Evolutionary conservation across 2,329 filamentous ascomycete species (phyloP), one percentile per base, ranked within the genome.

Genomic region (Sarocladium oryzae): DNA sequence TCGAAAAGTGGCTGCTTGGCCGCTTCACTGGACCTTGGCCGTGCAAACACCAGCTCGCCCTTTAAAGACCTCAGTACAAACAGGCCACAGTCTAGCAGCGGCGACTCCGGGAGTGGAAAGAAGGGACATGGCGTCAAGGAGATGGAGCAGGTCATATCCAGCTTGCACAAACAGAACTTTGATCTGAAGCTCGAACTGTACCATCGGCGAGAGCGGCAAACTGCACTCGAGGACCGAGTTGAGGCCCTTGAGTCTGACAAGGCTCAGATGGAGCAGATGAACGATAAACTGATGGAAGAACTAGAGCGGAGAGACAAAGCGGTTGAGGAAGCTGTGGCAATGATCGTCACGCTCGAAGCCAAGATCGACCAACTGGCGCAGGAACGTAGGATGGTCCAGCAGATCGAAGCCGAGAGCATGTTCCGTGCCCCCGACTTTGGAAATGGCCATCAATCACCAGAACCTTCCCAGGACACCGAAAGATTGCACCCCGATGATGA

Each of bases 161-260:
- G 74, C 1, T 67, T 89, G 20, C 82, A 85, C 63, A 89, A 89
- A 62, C 81, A 88, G 66, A 89, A 89, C 60, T 89, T 89, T 57
- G 85, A 88, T 57, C 73, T 89, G 37, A 89, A 89, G 64, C 71
- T 89, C 28, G 85, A 89, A 61, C 66, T 89, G 1, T 87, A 78
- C 57, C 84, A 89, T 60, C 76, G 84, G 6, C 75, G 85, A 24
- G 79, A 89, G 65, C 75, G 78, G 50, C 82, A 86, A 59, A 74
- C 73, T 8, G 69, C 69, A 20, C 60, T 88, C 30, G 83, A 88
- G 60, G 72, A 76, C 30, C 72, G 74, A 36, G 58, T 84, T n/a
- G 75, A 81, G 33, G 64, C 63, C 4, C 67, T 87, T 16, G 77
- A 82, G 55, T 63, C 66, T 7, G 74, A 82, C 50, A 75, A 77